Evolutionary conservation across 2,329 filamentous ascomycete species (phyloP), one percentile per base, ranked within the genome.

Genomic region (Sclerotinia subarctica): DNA sequence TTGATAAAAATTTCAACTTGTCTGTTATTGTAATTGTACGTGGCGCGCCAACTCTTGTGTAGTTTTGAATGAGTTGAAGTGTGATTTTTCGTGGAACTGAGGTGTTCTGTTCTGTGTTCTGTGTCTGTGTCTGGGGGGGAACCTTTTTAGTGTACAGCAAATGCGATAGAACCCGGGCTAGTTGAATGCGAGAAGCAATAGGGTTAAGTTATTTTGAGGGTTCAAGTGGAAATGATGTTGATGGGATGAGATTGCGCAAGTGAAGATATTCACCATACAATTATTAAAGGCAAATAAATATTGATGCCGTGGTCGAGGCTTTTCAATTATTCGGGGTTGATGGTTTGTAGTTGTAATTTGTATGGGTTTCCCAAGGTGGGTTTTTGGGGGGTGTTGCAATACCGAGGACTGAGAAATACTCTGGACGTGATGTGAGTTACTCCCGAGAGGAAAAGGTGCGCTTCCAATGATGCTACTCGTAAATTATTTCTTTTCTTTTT

Each of bases 41-140:
- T 54, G 47, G 35, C 51, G 62, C 62, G 62, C 62, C 47, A 64
- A 38, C 38, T 42, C 7, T 64, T 64, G 62, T 46, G 60, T 35
- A 47, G 44, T 35, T n/a, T 60, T 60, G 58, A 60, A 49, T 24
- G 58, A 46, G 58, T 35, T 24, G 46, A 60, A 29, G 58, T 60
- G 44, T 60, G 19, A 35, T 32, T 47, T 59, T 24, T 49, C 26
- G 58, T 49, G 58, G 24, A 35, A 60, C 58, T 35, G 44, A 60
- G 29, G 44, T 60, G 29, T 42, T 42, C 38, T 42, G 38, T 42
- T 17, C 38, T 42, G 38, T 15, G 35, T 38, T 60, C 26, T 24
- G 35, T 49, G 53, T 38, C 53, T 56, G 53, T 35, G 29, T 56
- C 53, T 35, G 52, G 52, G 26, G 26, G 26, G 42, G 26, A 7